Base-by-base conservation (phyloP, 345 rosid genomes). In the Pugionium cornutum region DNA sequence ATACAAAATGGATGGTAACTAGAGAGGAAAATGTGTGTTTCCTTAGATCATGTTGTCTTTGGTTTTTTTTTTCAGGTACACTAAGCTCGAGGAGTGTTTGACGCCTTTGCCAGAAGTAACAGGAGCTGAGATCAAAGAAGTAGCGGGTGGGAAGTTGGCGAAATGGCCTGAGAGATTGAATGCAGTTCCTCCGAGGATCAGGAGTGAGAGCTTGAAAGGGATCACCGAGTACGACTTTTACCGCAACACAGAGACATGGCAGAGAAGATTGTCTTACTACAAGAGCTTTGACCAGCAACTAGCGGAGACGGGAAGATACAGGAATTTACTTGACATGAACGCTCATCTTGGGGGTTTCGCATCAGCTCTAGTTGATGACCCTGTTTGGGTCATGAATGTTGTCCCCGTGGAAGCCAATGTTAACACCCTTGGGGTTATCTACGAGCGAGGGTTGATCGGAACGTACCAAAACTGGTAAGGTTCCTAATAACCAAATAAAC, bases 311-410 rank as follows among this genome's bases (percentile, higher is more conserved):
- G 97, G 95, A 27, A 80, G 92, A 57, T 94, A 85, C 79, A 78
- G 97, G 26, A 89, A 89, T 77, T 66, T 92, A 77, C 86, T 92
- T 9, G 99, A 90, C 55, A 92, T 92, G 98, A 86, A 89, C 28
- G 72, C 96, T 29, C 27, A 79, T 48, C 62, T 89, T 49, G 97
- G 96, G 29, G 96, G 99, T 28, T 88, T 94, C 37, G 96, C 97
- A 3, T 84, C 97, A 1, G 95, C 97, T 0, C 55, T 90, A 26
- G 78, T 72, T 1, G 83, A 77, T 48, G 91, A 90, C 52, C 95
- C 92, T 4, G 79, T 81, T 5, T 90, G 96, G 97, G 88, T 82
- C 48, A 90, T 88, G 97, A 94, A 90, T 34, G 50, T 74, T 26
- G 90, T 86, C 33, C 95, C 97, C 0, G 82, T 76, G 6, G 89